Base-by-base conservation (phyloP, 371 early-diverging fungal species). In the Quaeritorhiza haematococci region DNA sequence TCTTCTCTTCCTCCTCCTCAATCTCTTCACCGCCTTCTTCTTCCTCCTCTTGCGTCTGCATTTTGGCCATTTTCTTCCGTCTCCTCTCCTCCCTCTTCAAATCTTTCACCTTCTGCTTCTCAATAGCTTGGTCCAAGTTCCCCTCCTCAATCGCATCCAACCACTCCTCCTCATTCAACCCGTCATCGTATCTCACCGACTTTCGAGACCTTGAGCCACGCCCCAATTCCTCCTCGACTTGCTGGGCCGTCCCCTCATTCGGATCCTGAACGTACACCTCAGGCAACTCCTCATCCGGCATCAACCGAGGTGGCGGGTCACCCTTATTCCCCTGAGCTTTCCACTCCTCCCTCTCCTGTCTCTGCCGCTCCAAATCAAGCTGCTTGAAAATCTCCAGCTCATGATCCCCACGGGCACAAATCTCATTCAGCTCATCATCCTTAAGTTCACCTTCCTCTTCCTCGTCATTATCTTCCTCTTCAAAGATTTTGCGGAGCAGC, bases 151-250 rank as follows among this genome's bases (percentile, higher is more conserved):
- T 70, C 45, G 87, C 91, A 50, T 80, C 79, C 19, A 92, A 61
- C 85, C 86, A 98, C 71, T 98, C 93, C 56, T 93, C 93, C 55
- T 98, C 97, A 0, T 92, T 92, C 65, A 96, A 69, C 0, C 89
- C 92, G 62, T 98, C 96, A 63, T 90, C 91, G 66, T 98, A 96
- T 10, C 79, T 73, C 8, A 94, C 88, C 35, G 69, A 1, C 7
- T 23, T 34, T 42, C 86, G 80, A 19, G 65, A 71, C 38, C 92
- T 74, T 45, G 84, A 84, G 7, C 89, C 88, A 52, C 93, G 83
- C 15, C 90, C 87, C 51, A 82, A 73, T 32, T 84, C 84, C 35
- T 62, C 41, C 46, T 54, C 23, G 28, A 54, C 81, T 67, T 0
- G 74, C 68, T 19, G 82, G 80, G 33, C 64, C 71, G 13, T 65